These are phyloP conservation scores for Lasiosphaeria hispida DNA, from an alignment of 495 filamentous ascomycete species.

Conservation along the genomic window DNA sequence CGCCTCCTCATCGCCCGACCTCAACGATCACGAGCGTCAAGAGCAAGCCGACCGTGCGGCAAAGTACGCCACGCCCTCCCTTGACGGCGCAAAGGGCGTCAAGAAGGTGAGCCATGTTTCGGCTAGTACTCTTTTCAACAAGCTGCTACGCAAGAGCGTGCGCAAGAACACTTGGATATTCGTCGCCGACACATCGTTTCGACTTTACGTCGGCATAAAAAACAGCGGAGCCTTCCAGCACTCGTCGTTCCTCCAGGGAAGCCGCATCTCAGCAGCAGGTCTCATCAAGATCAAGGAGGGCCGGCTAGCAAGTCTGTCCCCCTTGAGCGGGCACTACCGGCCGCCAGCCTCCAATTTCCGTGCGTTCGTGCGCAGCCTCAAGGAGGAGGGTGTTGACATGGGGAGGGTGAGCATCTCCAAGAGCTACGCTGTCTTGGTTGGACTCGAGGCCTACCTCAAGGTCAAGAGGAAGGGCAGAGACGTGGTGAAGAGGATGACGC, in stretches of 20 bases:
- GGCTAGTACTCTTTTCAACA: slow-evolving; percentile 66
- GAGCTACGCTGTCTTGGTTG: slow-evolving; percentile 76
- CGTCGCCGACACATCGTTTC: slow-evolving; percentile 80
- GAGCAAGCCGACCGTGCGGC: slow-evolving; percentile 37
- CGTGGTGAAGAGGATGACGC: slow-evolving; percentile 33
- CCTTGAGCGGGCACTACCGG: slow-evolving; percentile 80
- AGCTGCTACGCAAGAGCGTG: slow-evolving; percentile 65
- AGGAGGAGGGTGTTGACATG: slow-evolving; percentile 76
- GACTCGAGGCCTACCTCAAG: slow-evolving; percentile 74
- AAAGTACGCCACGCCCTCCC: slow-evolving; percentile 53
- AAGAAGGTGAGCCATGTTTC: slow-evolving; percentile 67
- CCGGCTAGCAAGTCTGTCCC: slow-evolving; percentile 55
- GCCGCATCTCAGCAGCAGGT: slow-evolving; percentile 77
- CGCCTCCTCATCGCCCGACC: slow-evolving; percentile 13
- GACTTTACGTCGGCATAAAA: slow-evolving; percentile 90
- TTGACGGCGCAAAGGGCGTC: slow-evolving; percentile 54
- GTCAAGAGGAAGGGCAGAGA: slow-evolving; percentile 58
- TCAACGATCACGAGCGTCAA: not conserved
- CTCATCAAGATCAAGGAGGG: slow-evolving; percentile 83
- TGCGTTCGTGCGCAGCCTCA: slow-evolving; percentile 70
- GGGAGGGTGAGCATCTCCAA: slow-evolving; percentile 71
- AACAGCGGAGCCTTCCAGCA: slow-evolving; percentile 87
- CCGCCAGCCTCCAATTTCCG: slow-evolving; percentile 78
- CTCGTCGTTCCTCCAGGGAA: slow-evolving; percentile 80
- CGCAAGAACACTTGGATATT: slow-evolving; percentile 89